A percentile compares a stretch with the other conserved stretches of the same genome.
These are phyloP conservation scores for Perilla frutescens DNA, from an alignment of 257 asterid genomes.

Conservation along the genomic window DNA sequence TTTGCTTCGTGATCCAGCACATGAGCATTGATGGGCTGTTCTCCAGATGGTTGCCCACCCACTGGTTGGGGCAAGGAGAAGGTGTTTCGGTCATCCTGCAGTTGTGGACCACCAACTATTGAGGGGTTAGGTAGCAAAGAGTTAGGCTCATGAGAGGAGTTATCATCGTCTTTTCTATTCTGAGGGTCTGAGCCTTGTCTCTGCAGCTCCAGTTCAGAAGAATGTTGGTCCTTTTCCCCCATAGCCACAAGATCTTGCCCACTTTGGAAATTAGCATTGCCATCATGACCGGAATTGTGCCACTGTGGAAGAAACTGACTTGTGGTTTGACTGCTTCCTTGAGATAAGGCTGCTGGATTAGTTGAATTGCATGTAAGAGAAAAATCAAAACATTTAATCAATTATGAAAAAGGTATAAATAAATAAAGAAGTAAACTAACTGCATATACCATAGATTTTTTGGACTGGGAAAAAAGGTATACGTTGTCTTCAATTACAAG, in stretches of 20 bases:
- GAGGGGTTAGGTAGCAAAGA: slow-evolving; percentile 44
- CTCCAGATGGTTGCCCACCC: slow-evolving; percentile 49
- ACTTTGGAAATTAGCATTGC: slow-evolving; percentile 48
- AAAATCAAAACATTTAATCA: not conserved
- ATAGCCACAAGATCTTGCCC: slow-evolving; percentile 49
- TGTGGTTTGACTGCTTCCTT: slow-evolving; percentile 43
- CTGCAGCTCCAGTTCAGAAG: slow-evolving; percentile 50
- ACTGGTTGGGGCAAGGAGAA: slow-evolving; percentile 52
- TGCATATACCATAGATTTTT: not conserved
- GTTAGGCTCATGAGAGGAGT: slow-evolving; percentile 43
- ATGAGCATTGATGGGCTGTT: slow-evolving; percentile 46
- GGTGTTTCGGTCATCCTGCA: slow-evolving; percentile 45
- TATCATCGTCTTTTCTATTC: slow-evolving; percentile 51
- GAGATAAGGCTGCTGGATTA: slow-evolving; percentile 53
- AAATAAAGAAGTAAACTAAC: not conserved
- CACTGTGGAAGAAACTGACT: slow-evolving; percentile 62
- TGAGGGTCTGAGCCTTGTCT: slow-evolving; percentile 53
- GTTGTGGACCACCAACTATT: slow-evolving; percentile 37
- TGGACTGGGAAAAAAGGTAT: not conserved
- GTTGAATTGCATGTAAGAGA: slow-evolving; percentile 27
- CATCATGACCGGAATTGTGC: slow-evolving; percentile 65
- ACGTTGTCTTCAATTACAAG: slow-evolving; percentile 4
- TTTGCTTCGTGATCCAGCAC: slow-evolving; percentile 45
- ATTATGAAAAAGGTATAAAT: not conserved
- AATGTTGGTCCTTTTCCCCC: slow-evolving; percentile 53